Conservation (phyloP, 495 filamentous ascomycete genomes). For the Hyaloscypha hepaticicola region DNA sequence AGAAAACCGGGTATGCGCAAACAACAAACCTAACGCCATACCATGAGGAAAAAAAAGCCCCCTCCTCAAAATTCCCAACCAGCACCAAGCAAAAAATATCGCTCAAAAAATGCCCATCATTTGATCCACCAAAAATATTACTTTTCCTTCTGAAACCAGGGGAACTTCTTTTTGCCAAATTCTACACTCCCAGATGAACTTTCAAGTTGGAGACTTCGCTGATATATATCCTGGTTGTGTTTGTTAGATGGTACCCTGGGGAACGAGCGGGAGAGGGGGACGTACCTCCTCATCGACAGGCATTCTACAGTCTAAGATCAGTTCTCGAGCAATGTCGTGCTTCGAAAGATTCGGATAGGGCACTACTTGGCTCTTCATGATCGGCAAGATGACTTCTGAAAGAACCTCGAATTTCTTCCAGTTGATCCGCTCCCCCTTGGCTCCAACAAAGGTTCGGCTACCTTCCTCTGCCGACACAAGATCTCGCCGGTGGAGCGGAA, state of each 20-base stretch:
- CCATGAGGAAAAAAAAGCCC: conserved; percentile 1
- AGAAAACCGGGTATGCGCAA: conserved; percentile 4
- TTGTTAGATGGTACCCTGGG: conserved; percentile 29
- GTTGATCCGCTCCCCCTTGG: conserved; percentile 76
- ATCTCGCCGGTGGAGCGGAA: conserved; percentile 88
- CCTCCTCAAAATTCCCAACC: not conserved
- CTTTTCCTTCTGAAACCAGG: conserved; percentile 49
- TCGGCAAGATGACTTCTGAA: conserved; percentile 83
- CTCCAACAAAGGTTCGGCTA: conserved; percentile 80
- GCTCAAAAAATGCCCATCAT: conserved; percentile 2
- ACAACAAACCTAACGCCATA: conserved; percentile 9
- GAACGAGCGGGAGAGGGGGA: not conserved
- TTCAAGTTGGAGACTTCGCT: conserved; percentile 57
- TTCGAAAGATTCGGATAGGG: conserved; percentile 70
- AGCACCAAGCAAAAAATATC: not conserved
- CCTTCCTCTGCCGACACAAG: conserved; percentile 90
- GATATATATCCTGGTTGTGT: conserved; percentile 55
- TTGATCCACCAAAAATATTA: conserved; percentile 4
- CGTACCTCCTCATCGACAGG: conserved; percentile 33
- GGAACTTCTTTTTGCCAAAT: conserved; percentile 53
- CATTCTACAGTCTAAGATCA: conserved; percentile 63
- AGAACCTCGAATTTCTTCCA: conserved; percentile 99
- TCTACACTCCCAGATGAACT: conserved; percentile 37
- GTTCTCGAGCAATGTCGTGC: conserved; percentile 63
- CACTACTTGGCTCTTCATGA: conserved; percentile 85